Evolutionary conservation across 2,329 filamentous ascomycete species (phyloP).

Genomic region (Exophiala aquamarina): DNA sequence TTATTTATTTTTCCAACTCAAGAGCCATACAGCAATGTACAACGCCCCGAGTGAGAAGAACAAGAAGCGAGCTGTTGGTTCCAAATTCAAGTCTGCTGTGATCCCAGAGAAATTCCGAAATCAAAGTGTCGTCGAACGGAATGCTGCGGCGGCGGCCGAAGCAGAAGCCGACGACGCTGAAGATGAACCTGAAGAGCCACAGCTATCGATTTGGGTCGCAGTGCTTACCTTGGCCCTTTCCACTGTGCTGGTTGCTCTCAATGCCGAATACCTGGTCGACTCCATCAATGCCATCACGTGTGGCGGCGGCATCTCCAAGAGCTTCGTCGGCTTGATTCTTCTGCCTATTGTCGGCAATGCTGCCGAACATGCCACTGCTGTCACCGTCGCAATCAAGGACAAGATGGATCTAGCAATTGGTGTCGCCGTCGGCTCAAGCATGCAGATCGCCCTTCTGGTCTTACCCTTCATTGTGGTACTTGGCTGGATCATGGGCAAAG

Average conservation of each 20-base stretch:
- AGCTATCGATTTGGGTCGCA: constrained; percentile 71
- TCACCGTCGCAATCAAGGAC: constrained; percentile 62
- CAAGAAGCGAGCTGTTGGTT: constrained; percentile 49
- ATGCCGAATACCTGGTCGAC: constrained; percentile 64
- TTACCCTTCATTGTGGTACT: constrained; percentile 61
- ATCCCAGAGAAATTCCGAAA: constrained; percentile 29
- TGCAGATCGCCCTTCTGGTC: constrained; percentile 65
- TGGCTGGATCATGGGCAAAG: constrained; percentile 60
- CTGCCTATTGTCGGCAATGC: constrained; percentile 67
- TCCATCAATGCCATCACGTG: constrained; percentile 57
- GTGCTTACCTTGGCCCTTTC: constrained; percentile 68
- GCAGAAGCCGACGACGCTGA: constrained; percentile 54
- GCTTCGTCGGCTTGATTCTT: constrained; percentile 64
- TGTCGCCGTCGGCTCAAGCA: constrained; percentile 64
- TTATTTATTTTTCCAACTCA: constrained; percentile 89
- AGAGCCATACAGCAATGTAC: constrained; percentile 79
- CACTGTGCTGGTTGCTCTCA: constrained; percentile 77
- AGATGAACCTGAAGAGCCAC: constrained; percentile 72
- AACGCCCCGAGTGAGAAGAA: constrained; percentile 77
- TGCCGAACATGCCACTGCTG: constrained; percentile 65
- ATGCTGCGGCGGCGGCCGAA: constrained; percentile 6
- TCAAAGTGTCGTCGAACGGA: not conserved
- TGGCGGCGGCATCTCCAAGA: constrained; percentile 52
- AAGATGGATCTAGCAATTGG: constrained; percentile 69
- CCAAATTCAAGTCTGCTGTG: constrained; percentile 23